Conservation (phyloP, 2,329 filamentous ascomycete genomes). For the Hypomyces rosellus region DNA sequence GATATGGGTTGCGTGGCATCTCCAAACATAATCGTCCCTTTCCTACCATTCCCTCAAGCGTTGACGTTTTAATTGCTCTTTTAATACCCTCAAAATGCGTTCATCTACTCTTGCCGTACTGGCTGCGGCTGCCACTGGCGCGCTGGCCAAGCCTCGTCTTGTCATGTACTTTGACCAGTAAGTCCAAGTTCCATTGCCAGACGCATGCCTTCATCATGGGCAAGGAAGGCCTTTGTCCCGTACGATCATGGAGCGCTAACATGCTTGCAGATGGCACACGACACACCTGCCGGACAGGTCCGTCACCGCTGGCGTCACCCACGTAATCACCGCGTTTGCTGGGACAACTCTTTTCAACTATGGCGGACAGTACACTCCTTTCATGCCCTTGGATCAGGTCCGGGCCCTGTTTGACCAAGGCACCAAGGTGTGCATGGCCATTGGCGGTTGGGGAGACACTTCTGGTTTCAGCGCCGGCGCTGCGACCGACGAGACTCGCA, state of each 20-base stretch:
- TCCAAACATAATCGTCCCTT: background rate
- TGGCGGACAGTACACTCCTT: slow-evolving; percentile 42
- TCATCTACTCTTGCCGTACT: slow-evolving; percentile 10
- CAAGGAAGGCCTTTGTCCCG: background rate
- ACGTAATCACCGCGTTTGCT: slow-evolving; percentile 52
- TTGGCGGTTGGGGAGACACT: slow-evolving; percentile 61
- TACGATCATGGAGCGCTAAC: background rate
- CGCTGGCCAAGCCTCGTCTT: slow-evolving; percentile 21
- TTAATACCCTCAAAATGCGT: slow-evolving; percentile 9
- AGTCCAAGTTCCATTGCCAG: slow-evolving; percentile 12
- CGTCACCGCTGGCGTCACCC: slow-evolving; percentile 40
- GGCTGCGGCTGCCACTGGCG: slow-evolving; percentile 15
- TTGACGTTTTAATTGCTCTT: background rate
- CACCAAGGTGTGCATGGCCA: slow-evolving; percentile 55
- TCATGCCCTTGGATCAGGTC: slow-evolving; percentile 44
- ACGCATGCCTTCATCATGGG: no score
- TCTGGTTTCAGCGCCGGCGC: slow-evolving; percentile 47
- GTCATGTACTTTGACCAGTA: slow-evolving; percentile 44
- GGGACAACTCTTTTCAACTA: slow-evolving; percentile 43
- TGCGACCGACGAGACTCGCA: slow-evolving; percentile 39
- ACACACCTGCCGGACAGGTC: slow-evolving; percentile 28
- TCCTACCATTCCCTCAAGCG: background rate
- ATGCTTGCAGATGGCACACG: slow-evolving; percentile 33
- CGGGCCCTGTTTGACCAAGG: slow-evolving; percentile 45
- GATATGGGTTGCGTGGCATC: no score